Percentiles rank a stretch among this genome's conserved stretches.
Evolutionary conservation across 768 basidiomycete species (phyloP).

Genomic region (Mycena chlorophos): DNA sequence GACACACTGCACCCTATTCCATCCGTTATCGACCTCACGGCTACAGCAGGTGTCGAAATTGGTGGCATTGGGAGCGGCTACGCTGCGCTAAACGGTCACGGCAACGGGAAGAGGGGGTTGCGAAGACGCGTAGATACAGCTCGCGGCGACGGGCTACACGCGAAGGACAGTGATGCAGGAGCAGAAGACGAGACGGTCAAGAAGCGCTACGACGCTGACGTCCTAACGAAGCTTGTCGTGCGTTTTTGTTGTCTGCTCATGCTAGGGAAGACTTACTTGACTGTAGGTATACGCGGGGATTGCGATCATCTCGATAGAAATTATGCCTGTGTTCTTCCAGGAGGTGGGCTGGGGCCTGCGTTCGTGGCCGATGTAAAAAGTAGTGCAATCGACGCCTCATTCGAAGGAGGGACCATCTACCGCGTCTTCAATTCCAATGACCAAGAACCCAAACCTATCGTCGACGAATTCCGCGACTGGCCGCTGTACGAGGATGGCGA

Average conservation of each 20-base stretch:
- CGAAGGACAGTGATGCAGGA: slow-evolving; percentile 36
- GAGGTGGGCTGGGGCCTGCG: slow-evolving; percentile 66
- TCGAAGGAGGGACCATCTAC: no score
- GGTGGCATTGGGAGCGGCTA: slow-evolving; percentile 46
- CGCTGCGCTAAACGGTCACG: slow-evolving; percentile 27
- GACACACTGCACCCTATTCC: slow-evolving; percentile 72
- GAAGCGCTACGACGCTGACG: slow-evolving; percentile 12
- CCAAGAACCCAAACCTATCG: no score
- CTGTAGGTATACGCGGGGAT: slow-evolving; percentile 94
- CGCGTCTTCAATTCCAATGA: no score
- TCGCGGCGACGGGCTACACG: slow-evolving; percentile 27
- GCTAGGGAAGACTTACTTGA: no score
- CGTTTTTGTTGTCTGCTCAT: no score
- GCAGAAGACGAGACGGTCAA: slow-evolving; percentile 66
- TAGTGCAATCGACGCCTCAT: no score
- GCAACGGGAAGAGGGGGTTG: slow-evolving; percentile 21
- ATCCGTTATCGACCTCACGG: slow-evolving; percentile 79
- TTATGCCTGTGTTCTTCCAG: slow-evolving; percentile 68
- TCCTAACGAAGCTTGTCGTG: slow-evolving; percentile 83
- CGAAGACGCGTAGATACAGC: slow-evolving; percentile 27
- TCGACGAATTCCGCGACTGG: no score
- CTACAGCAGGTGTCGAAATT: slow-evolving; percentile 43
- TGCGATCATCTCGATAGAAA: slow-evolving; percentile 61
- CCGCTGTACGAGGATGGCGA: no score
- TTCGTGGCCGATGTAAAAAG: slow-evolving; percentile 33